A percentile compares a stretch with the other conserved stretches of the same genome.
phyloP scores from a whole-genome alignment of 2,329 filamentous ascomycete species.

The Fusarium sp. region DNA sequence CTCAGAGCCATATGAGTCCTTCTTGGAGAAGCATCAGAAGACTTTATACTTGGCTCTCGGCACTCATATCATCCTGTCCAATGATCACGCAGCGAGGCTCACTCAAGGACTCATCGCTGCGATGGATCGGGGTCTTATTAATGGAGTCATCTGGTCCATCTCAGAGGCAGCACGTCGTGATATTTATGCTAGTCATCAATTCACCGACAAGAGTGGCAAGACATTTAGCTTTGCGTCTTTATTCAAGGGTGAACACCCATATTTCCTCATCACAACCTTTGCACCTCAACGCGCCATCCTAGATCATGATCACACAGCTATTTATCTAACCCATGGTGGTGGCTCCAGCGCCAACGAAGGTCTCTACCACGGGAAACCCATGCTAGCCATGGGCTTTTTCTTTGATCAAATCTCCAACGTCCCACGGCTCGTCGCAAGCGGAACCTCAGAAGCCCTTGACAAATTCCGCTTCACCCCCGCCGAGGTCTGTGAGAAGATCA shows the following conservation, averaged over 20 bases:
- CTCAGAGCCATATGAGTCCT: conserved; percentile 39
- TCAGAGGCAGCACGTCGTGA: conserved; percentile 38
- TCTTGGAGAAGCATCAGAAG: conserved; percentile 46
- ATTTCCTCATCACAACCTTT: conserved; percentile 42
- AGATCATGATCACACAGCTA: conserved; percentile 46
- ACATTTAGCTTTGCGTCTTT: conserved; percentile 47
- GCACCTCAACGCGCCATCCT: conserved; percentile 57
- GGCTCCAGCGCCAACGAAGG: conserved; percentile 56
- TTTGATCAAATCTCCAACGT: conserved; percentile 57
- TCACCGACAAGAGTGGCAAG: neutral
- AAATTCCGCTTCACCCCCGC: conserved; percentile 43
- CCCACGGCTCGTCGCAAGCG: conserved; percentile 50
- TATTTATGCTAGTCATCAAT: conserved; percentile 15
- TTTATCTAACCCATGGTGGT: conserved; percentile 58
- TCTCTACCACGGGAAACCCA: conserved; percentile 53
- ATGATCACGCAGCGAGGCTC: conserved; percentile 46
- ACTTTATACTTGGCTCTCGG: conserved; percentile 55
- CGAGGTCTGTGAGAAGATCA: conserved; percentile 1
- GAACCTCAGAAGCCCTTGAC: conserved; percentile 52
- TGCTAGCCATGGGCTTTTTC: conserved; percentile 54
- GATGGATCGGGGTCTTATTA: conserved; percentile 44
- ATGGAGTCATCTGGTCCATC: conserved; percentile 55
- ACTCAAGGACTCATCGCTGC: conserved; percentile 44
- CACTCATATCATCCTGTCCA: conserved; percentile 53
- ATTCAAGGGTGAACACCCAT: neutral